Evolutionary conservation across 2,329 filamentous ascomycete species (phyloP).

Genomic region (Bertia moriformis): DNA sequence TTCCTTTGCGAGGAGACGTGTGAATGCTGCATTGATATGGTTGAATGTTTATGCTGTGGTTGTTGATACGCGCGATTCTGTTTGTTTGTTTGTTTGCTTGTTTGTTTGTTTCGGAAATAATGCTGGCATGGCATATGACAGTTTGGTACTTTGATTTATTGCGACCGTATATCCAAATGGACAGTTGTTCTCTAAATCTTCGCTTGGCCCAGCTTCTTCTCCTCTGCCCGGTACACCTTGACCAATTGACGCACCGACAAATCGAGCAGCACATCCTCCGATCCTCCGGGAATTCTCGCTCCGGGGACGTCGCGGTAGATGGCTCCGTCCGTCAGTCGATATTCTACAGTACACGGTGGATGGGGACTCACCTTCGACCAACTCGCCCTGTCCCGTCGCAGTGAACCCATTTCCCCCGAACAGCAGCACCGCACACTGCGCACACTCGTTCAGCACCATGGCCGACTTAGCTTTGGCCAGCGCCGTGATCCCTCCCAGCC

Average conservation of each 20-base stretch:
- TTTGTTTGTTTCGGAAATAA: too few relatives aligned
- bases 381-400: constrained; percentile 52
- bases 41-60: background rate
- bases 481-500: constrained; percentile 59
- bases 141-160: too few relatives aligned
- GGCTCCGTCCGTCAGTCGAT: constrained; percentile 18
- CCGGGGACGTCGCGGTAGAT: constrained; percentile 51
- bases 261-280: constrained; percentile 61
- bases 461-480: constrained; percentile 60
- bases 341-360: constrained; percentile 7
- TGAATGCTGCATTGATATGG: background rate
- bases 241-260: constrained; percentile 55
- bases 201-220: constrained; percentile 37
- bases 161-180: too few relatives aligned
- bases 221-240: constrained; percentile 50
- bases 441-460: constrained; percentile 58
- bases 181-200: too few relatives aligned
- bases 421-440: constrained; percentile 52
- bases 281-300: constrained; percentile 49
- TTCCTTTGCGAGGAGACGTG: background rate
- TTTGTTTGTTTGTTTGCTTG: background rate
- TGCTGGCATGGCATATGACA: too few relatives aligned
- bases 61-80: background rate
- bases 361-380: constrained; percentile 44
- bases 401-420: constrained; percentile 67